Base-by-base conservation (phyloP, 371 early-diverging fungal species). In the Saksenaea oblongispora region DNA sequence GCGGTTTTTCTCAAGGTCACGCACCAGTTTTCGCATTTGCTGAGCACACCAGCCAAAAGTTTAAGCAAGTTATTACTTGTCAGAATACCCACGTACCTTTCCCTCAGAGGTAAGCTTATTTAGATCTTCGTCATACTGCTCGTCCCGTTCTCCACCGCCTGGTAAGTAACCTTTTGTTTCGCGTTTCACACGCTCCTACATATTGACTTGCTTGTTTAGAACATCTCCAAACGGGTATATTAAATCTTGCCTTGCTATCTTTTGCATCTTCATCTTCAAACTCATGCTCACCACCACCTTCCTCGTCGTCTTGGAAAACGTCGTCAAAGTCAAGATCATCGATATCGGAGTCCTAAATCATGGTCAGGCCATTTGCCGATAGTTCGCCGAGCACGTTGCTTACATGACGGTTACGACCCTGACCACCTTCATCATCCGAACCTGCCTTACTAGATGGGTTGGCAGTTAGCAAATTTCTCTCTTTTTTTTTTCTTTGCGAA, bases 261-360 rank as follows among this genome's bases (percentile, higher is more conserved):
- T 85, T 85, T 31, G 79, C 78, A 31, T 89, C 88, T 53, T 88
- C 88, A 62, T 83, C 88, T 63, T 87, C 87, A 2, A 79, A 71
- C 67, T 86, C 86, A 56, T 84, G 84, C 14, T 92, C 91, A 28
- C 79, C 86, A 34, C 84, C 84, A 36, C 83, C 85, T 66, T 93
- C 93, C 69, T 97, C 97, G 69, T 97, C 97, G 53, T 80, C 80
- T 65, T 83, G 77, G 65, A 78, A 83, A 4, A 75, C 83, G 58
- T 78, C 80, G 54, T 80, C 83, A 62, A 78, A 83, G 47, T 80
- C 83, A 18, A 80, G 62, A 55, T 78, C 83, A 58, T 80, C 83
- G n/a, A 80, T 82, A 64, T 90, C 83, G 4, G 77, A 77, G 37
- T 70, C 70, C 62, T 73, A 37, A 34, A 42, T 18, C 22, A 37